phyloP scores from a whole-genome alignment of 352 stramenopile species.

The Pythium utonaiense region DNA sequence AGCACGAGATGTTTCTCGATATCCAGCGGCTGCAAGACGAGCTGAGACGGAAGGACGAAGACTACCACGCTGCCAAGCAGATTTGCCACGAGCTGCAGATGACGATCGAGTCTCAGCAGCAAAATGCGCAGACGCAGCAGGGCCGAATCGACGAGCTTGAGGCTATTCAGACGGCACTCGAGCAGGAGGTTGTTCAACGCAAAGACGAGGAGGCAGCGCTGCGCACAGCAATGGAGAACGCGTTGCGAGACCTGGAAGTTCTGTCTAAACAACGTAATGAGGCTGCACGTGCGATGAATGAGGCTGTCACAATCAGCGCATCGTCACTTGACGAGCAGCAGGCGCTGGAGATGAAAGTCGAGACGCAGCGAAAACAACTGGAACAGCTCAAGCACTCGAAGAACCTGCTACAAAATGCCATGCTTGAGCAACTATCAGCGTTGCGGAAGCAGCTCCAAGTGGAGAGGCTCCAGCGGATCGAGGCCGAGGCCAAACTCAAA shows the following conservation, averaged over 20 bases:
- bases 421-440: conserved; percentile 76
- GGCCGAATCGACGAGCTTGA: conserved; percentile 31
- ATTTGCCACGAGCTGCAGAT: conserved; percentile 49
- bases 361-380: conserved; percentile 61
- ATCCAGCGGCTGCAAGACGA: conserved; percentile 33
- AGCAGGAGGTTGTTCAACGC: conserved; percentile 42
- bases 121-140: conserved; percentile 24
- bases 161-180: conserved; percentile 25
- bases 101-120: conserved; percentile 34
- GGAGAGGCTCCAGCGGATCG: conserved; percentile 62
- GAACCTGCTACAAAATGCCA: conserved; percentile 72
- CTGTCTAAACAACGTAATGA: conserved; percentile 77
- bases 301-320: conserved; percentile 78
- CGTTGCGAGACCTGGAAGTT: conserved; percentile 54
- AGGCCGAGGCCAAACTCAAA: conserved; percentile 65
- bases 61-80: conserved; percentile 47
- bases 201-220: conserved; percentile 46
- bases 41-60: conserved; percentile 36
- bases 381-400: conserved; percentile 79
- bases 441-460: conserved; percentile 75
- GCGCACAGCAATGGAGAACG: conserved; percentile 58
- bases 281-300: conserved; percentile 76
- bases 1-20: conserved; percentile 33
- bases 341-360: conserved; percentile 49
- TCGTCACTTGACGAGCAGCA: conserved; percentile 80